Evolutionary conservation across 371 early-diverging fungal species (phyloP).

Genomic region (Capillidium rhysosporum): DNA sequence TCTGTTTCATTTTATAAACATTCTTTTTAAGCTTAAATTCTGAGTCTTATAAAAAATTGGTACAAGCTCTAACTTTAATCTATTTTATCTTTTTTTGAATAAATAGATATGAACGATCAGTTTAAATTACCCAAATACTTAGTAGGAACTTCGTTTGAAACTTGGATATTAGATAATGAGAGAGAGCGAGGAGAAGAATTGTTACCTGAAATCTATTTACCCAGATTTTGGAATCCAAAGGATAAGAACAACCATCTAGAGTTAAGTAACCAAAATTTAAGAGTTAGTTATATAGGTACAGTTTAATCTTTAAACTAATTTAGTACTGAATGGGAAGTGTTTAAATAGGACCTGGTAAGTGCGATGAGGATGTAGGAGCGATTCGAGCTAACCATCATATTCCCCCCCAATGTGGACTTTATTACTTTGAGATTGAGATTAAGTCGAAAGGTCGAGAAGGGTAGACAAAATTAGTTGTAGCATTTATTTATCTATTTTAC

Average conservation of each 20-base stretch:
- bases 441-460: constrained; percentile 80
- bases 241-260: constrained; percentile 35
- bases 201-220: constrained; percentile 13
- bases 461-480: constrained; percentile 11
- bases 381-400: constrained; percentile 66
- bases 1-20: too few species aligned
- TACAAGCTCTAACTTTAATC: too few species aligned
- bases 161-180: background rate
- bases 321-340: background rate
- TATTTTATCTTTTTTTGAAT: too few species aligned
- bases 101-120: too few species aligned
- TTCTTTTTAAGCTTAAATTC: too few species aligned
- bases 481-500: background rate
- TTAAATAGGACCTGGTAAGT: constrained; percentile 61
- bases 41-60: too few species aligned
- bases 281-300: constrained; percentile 34
- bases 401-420: constrained; percentile 67
- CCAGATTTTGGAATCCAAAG: constrained; percentile 35
- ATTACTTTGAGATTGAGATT: constrained; percentile 75
- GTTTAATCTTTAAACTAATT: background rate
- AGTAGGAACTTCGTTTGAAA: background rate
- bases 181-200: background rate
- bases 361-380: constrained; percentile 64
- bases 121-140: background rate
- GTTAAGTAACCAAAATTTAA: constrained; percentile 25